A percentile compares a stretch with the other conserved stretches of the same genome.
phyloP scores from a whole-genome alignment of 1,284 basidiomycete genomes.

The Cerioporus squamosus region DNA sequence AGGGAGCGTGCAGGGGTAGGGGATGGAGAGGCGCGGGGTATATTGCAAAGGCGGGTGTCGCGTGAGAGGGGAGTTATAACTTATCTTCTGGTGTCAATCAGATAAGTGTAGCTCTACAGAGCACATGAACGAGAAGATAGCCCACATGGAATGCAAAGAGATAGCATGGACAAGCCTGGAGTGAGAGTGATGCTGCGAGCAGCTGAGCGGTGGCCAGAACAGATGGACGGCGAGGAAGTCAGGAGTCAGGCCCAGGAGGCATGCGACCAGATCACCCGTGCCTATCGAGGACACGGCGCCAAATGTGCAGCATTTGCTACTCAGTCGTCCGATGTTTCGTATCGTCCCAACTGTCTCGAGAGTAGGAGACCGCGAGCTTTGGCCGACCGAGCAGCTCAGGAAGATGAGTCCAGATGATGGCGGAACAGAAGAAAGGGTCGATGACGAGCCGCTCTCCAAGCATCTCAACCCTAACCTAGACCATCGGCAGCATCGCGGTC shows the following conservation, averaged over 20 bases:
- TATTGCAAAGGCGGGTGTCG: neutral
- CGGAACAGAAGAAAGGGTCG: too few relatives aligned
- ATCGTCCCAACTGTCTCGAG: too few relatives aligned
- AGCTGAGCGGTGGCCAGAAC: neutral
- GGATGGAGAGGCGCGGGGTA: neutral
- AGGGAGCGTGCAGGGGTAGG: neutral
- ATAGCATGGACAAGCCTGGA: conserved; percentile 4
- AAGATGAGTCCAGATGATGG: too few relatives aligned
- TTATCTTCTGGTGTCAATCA: conserved; percentile 14
- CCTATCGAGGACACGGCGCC: too few relatives aligned
- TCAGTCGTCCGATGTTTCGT: too few relatives aligned
- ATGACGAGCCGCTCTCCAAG: too few relatives aligned
- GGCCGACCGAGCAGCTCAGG: too few relatives aligned
- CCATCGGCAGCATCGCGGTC: too few relatives aligned
- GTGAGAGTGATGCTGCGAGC: neutral
- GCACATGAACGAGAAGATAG: conserved; percentile 7
- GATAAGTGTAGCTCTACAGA: conserved; percentile 9
- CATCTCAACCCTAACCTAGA: too few relatives aligned
- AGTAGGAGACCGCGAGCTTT: too few relatives aligned
- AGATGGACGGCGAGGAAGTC: neutral
- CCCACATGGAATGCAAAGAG: conserved; percentile 9
- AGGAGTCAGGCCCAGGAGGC: neutral
- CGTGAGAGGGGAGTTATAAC: neutral
- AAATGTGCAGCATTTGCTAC: too few relatives aligned
- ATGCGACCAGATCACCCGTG: too few relatives aligned